Percentiles rank a stretch among this genome's conserved stretches.
Evolutionary conservation across 2,329 filamentous ascomycete species (phyloP).

Genomic region (Pseudogymnoascus sp.): DNA sequence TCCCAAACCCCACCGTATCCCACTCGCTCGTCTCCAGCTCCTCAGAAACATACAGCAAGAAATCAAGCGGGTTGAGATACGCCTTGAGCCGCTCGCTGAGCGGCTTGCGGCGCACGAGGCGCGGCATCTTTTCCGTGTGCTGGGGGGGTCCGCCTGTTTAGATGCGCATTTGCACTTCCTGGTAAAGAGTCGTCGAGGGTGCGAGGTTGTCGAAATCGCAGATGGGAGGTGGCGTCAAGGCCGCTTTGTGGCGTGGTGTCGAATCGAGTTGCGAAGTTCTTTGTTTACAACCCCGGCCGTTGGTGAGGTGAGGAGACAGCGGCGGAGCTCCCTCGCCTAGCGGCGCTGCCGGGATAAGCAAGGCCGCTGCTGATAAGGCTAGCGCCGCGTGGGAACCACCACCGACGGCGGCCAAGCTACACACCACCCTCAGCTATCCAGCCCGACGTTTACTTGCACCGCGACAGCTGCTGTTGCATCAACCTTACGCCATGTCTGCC

Average conservation of each 20-base stretch:
- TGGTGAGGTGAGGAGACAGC: not conserved
- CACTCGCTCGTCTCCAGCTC: slow-evolving; percentile 87
- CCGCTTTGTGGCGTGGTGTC: not conserved
- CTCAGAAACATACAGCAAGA: slow-evolving; percentile 83
- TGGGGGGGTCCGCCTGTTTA: not conserved
- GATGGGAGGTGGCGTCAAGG: not conserved
- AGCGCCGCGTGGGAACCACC: not conserved
- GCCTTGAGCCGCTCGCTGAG: slow-evolving; percentile 72
- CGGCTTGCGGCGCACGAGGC: slow-evolving; percentile 73
- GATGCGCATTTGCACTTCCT: not conserved
- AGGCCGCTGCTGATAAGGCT: not conserved
- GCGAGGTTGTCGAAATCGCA: not conserved
- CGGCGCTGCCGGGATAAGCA: not conserved
- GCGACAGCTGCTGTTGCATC: not conserved
- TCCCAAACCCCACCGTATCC: slow-evolving; percentile 72
- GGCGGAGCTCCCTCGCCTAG: not conserved
- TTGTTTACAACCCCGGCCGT: not conserved
- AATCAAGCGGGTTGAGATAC: slow-evolving; percentile 79
- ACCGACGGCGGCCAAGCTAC: not conserved
- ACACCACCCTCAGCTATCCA: too few species aligned
- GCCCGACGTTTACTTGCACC: too few species aligned
- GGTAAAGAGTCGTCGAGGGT: not conserved
- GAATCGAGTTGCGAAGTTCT: not conserved
- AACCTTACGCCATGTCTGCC: slow-evolving; percentile 41
- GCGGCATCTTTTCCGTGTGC: slow-evolving; percentile 49